Evolutionary conservation across 2,329 filamentous ascomycete species (phyloP).

Genomic region (Sarocladium oryzae): DNA sequence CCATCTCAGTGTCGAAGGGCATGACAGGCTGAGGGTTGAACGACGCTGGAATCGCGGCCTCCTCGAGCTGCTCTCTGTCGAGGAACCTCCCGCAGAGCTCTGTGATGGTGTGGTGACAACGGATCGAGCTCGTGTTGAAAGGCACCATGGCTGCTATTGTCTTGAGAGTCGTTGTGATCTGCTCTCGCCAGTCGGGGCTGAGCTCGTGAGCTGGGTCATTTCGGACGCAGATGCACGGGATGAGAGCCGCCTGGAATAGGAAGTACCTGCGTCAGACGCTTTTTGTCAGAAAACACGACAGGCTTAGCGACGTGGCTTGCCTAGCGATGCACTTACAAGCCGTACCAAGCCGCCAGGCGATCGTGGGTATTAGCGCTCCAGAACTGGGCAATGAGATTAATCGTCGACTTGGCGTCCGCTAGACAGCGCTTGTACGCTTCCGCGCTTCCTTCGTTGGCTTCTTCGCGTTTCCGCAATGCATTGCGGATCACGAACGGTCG

Average conservation of each 20-base stretch:
- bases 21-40: background rate
- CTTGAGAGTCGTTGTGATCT: conserved; percentile 30
- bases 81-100: conserved; percentile 33
- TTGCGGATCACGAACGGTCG: conserved; percentile 33
- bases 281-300: too few species aligned
- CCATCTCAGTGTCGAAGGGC: background rate
- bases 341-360: background rate
- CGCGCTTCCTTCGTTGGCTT: conserved; percentile 15
- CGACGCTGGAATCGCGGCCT: background rate
- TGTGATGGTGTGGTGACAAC: conserved; percentile 35
- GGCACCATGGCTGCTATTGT: conserved; percentile 29
- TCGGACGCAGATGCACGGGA: conserved; percentile 40
- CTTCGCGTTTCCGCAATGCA: conserved; percentile 22
- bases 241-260: conserved; percentile 41
- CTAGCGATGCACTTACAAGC: background rate
- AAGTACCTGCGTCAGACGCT: conserved; percentile 38
- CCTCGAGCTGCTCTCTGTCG: conserved; percentile 14
- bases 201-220: conserved; percentile 31
- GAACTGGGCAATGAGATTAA: conserved; percentile 33
- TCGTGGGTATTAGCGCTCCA: conserved; percentile 1
- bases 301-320: too few species aligned
- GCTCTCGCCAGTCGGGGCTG: conserved; percentile 32
- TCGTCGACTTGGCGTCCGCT: conserved; percentile 61
- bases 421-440: conserved; percentile 47
- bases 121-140: conserved; percentile 32